phyloP scores from a whole-genome alignment of 352 stramenopile species.

The Phytopythium delawarense region DNA sequence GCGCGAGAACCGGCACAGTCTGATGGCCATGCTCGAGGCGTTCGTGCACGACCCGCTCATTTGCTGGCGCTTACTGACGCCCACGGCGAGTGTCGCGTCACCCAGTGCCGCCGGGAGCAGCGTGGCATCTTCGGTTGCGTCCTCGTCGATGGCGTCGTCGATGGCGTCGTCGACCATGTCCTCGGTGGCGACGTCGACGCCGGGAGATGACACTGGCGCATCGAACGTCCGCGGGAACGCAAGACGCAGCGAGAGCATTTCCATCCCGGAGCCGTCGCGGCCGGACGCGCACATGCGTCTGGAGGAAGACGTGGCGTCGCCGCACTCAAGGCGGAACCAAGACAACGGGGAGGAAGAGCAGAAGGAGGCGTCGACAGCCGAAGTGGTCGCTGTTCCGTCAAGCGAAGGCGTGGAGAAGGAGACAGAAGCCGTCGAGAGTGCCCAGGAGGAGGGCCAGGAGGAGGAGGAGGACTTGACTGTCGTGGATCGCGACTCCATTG shows the following conservation, averaged over 20 bases:
- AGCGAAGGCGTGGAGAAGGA: conserved; percentile 3
- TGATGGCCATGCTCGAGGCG: conserved; percentile 99
- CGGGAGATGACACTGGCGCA: background rate
- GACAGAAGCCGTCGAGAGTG: conserved; percentile 7
- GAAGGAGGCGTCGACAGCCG: conserved; percentile 1
- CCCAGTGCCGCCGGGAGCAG: conserved; percentile 33
- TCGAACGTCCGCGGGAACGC: conserved; percentile 4
- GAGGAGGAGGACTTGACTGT: background rate
- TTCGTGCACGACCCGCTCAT: conserved; percentile 99
- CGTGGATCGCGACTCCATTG: background rate
- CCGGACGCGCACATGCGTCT: conserved; percentile 20
- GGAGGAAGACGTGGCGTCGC: conserved; percentile 14
- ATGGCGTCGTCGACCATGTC: conserved; percentile 23
- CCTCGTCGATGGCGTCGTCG: conserved; percentile 24
- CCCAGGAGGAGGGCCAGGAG: background rate
- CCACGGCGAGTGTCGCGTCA: conserved; percentile 48
- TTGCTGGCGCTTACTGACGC: conserved; percentile 91
- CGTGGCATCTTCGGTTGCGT: conserved; percentile 22
- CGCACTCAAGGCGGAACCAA: conserved; percentile 10
- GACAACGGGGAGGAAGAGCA: background rate
- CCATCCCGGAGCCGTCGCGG: conserved; percentile 34
- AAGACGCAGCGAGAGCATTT: conserved; percentile 52
- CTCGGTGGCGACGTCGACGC: conserved; percentile 11
- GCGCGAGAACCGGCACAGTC: conserved; percentile 95
- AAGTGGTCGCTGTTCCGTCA: background rate